phyloP scores from a whole-genome alignment of 1,139 yeast genomes.

The Blastobotrys capitulatus region DNA sequence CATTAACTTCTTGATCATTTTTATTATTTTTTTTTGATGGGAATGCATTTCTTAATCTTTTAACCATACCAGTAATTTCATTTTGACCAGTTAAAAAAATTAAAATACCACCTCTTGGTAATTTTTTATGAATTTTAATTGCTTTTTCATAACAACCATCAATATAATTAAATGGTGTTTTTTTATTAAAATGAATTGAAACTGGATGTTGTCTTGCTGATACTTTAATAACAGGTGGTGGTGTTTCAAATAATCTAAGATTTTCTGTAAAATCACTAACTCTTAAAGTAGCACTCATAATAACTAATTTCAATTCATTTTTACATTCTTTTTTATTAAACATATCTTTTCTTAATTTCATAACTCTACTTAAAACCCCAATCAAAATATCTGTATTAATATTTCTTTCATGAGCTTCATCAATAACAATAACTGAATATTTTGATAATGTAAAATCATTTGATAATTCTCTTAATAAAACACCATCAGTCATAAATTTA shows the following conservation, averaged over 20 bases:
- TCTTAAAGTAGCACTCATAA: conserved; percentile 93
- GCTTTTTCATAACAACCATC: conserved; percentile 86
- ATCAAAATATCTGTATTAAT: conserved; percentile 92
- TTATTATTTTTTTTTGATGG: conserved; percentile 36
- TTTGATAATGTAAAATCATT: conserved; percentile 71
- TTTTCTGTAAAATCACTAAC: conserved; percentile 92
- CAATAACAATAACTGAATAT: conserved; percentile 83
- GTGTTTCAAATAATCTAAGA: conserved; percentile 53
- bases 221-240: conserved; percentile 90
- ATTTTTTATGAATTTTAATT: conserved; percentile 73
- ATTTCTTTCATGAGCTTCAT: conserved; percentile 97
- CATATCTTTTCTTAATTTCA: conserved; percentile 59
- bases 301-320: conserved; percentile 41
- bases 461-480: conserved; percentile 86
- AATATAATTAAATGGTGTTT: conserved; percentile 69
- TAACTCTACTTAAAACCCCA: conserved; percentile 89
- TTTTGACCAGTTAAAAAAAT: conserved; percentile 92
- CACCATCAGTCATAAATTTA: conserved; percentile 99
- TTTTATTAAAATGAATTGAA: conserved; percentile 79
- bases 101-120: conserved; percentile 94
- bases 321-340: conserved; percentile 14
- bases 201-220: conserved; percentile 96
- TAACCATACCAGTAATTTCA: conserved; percentile 77
- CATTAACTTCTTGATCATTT: conserved; percentile 36
- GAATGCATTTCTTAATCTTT: conserved; percentile 59